phyloP scores from a whole-genome alignment of 2,329 filamentous ascomycete genomes.

The Xylariaceae sp. region DNA sequence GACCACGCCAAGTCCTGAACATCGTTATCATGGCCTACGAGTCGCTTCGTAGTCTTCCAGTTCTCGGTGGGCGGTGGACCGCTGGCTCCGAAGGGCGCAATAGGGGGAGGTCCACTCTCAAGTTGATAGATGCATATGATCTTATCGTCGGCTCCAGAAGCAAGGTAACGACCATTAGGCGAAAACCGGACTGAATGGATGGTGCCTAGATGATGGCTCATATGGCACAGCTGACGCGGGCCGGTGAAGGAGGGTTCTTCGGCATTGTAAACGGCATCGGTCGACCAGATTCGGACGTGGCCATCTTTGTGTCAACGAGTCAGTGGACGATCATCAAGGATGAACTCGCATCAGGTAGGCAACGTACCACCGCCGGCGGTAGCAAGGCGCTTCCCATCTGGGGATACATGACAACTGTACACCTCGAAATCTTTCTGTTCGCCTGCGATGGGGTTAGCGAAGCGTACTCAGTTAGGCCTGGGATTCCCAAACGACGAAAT shows the following conservation, averaged over 20 bases:
- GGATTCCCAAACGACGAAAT: neutral
- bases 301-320: slow-evolving; percentile 57
- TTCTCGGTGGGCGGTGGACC: slow-evolving; percentile 93
- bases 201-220: slow-evolving; percentile 97
- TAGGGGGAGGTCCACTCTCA: slow-evolving; percentile 72
- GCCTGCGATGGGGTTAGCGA: slow-evolving; percentile 44
- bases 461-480: neutral
- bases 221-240: slow-evolving; percentile 91
- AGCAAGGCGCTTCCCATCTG: slow-evolving; percentile 84
- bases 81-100: slow-evolving; percentile 71
- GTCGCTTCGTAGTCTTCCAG: slow-evolving; percentile 89
- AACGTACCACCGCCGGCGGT: slow-evolving; percentile 83
- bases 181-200: slow-evolving; percentile 98
- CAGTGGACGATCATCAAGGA: slow-evolving; percentile 8
- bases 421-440: slow-evolving; percentile 98
- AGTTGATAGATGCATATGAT: slow-evolving; percentile 96
- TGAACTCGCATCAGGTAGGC: neutral
- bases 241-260: slow-evolving; percentile 64
- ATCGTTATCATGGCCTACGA: slow-evolving; percentile 97
- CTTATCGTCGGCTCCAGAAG: slow-evolving; percentile 96
- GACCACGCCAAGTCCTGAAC: slow-evolving; percentile 98
- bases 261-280: slow-evolving; percentile 82
- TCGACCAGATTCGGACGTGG: slow-evolving; percentile 96
- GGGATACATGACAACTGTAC: slow-evolving; percentile 95
- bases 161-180: slow-evolving; percentile 87